Evolutionary conservation across 2,329 filamentous ascomycete species (phyloP), one percentile per base, ranked within the genome.

Genomic region (Colletotrichum lini): DNA sequence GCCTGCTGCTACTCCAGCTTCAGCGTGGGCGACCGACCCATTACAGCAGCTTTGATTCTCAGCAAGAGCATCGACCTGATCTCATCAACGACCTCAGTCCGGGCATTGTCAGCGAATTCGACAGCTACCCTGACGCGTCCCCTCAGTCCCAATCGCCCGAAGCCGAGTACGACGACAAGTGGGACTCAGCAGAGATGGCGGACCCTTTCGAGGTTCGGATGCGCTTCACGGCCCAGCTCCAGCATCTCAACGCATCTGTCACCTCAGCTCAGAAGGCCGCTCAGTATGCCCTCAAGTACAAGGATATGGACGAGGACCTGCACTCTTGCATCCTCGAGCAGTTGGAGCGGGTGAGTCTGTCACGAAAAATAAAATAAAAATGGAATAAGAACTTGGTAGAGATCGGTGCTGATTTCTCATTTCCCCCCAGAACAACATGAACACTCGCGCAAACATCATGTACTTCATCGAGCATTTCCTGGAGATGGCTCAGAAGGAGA

Each of bases 181-280:
- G 42, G 38, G 65, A 23, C 4, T 5, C 47, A 21, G 13, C 75
- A 80, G 62, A 67, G 38, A 90, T 90, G 87, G 84, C 87, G 59
- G 95, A 99, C 83, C 96, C 97, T 7, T 99, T 99, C 82, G 96
- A 98, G 86, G 96, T 98, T 77, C 95, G 96, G 79, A 95, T 99
- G 90, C 95, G 95, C 83, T 99, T 99, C 86, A 98, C 94, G 64
- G 89, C 89, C 63, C 93, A 96, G 80, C 90, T 99, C 30, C 92
- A 97, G 75, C 94, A 96, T 80, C 90, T 99, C 73, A 97, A 95
- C 80, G 96, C 96, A 15, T 96, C 94, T 6, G 92, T 96, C 68
- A 93, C 92, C 16, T 96, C 95, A 16, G 93, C 95, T 2, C 93
- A 96, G 78, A 98, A 98, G 84, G 94, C 95, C 3, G 96, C 96